Percentiles rank a stretch among this genome's conserved stretches.
These are phyloP conservation scores for Coemansia sp. DNA, from an alignment of 192 early-diverging fungal genomes.

Conservation along the genomic window DNA sequence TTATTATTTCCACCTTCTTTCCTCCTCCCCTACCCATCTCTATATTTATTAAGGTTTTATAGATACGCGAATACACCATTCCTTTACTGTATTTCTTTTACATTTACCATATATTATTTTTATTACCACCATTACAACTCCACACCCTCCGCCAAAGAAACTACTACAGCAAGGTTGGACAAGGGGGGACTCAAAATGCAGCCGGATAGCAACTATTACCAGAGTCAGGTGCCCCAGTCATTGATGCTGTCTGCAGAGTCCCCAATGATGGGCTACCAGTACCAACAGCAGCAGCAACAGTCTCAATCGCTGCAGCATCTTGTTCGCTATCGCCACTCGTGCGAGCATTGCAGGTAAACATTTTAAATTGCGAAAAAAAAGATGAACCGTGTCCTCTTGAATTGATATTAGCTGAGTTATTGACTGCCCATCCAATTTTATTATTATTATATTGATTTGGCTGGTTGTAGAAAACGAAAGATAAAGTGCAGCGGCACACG, in stretches of 20 bases:
- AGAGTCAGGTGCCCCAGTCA: slow-evolving; percentile 12
- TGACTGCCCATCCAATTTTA: background rate
- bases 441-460: background rate
- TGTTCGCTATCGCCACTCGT: slow-evolving; percentile 50
- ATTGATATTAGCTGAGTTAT: no score
- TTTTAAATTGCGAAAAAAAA: no score
- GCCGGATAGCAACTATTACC: background rate
- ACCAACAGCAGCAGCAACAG: no score
- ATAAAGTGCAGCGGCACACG: slow-evolving; percentile 56
- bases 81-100: no score
- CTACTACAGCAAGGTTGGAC: no score
- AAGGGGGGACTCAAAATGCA: no score
- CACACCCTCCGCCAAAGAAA: no score
- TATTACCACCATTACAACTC: no score
- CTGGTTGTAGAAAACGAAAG: slow-evolving; percentile 44
- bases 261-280: slow-evolving; percentile 4
- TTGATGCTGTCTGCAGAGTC: slow-evolving; percentile 5
- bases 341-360: slow-evolving; percentile 49
- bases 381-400: no score
- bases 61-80: slow-evolving; percentile 1
- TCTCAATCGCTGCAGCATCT: slow-evolving; percentile 12
- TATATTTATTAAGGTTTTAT: background rate
- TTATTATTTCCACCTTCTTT: background rate
- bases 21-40: background rate
- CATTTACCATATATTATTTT: no score